Percentiles rank a stretch among this genome's conserved stretches.
Conservation (phyloP, 768 basidiomycete species). For the Tylopilus vinaceipallidus region DNA sequence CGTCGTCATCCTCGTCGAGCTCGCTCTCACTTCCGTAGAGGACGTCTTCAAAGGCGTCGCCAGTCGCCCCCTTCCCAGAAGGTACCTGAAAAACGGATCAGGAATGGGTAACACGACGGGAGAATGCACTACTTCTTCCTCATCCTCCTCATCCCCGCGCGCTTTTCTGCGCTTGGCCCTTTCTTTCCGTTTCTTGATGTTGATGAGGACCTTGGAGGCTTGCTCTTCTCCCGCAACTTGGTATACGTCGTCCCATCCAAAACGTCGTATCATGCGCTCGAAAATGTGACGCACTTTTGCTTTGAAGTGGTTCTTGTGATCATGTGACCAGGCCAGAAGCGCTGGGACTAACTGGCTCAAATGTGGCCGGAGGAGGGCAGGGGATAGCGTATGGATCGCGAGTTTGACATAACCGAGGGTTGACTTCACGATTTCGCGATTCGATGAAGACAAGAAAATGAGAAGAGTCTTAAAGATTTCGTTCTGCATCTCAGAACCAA, state of each 20-base stretch:
- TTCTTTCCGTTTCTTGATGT: conserved; percentile 95
- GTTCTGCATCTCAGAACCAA: conserved; percentile 68
- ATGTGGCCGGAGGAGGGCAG: conserved; percentile 71
- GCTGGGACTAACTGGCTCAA: conserved; percentile 78
- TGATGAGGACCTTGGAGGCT: conserved; percentile 83
- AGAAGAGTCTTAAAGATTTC: conserved; percentile 86
- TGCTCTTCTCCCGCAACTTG: conserved; percentile 73
- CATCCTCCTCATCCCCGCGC: conserved; percentile 54
- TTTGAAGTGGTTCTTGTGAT: conserved; percentile 99
- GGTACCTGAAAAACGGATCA: conserved; percentile 36
- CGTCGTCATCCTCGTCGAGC: conserved; percentile 67
- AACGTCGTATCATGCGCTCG: conserved; percentile 90
- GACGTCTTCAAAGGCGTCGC: conserved; percentile 96
- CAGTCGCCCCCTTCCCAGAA: conserved; percentile 51
- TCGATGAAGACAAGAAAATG: conserved; percentile 89
- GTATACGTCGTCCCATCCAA: conserved; percentile 84
- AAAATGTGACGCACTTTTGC: conserved; percentile 95
- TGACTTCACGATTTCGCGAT: conserved; percentile 98
- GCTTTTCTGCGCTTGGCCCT: conserved; percentile 87
- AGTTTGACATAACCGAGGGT: conserved; percentile 94
- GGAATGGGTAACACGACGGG: neutral
- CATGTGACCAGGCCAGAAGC: conserved; percentile 89
- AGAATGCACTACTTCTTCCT: conserved; percentile 42
- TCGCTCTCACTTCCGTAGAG: conserved; percentile 97
- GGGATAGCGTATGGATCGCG: conserved; percentile 79